Conservation (phyloP, 148 eudicot genomes). For the Heliosperma pusillum region DNA sequence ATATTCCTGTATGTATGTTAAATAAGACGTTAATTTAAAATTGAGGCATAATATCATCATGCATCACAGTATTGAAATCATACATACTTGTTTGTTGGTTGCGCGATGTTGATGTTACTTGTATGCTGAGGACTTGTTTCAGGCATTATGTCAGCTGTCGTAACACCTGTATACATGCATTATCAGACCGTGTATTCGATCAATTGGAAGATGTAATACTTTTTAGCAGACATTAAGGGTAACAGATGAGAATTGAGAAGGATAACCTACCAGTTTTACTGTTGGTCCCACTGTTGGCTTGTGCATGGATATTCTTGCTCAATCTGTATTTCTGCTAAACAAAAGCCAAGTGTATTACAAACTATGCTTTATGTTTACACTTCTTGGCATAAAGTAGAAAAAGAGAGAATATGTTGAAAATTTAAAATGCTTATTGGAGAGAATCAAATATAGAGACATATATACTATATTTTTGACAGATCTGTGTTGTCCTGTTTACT, state of each 20-base stretch:
- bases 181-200: slow-evolving; percentile 8
- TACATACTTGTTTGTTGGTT: slow-evolving; percentile 61
- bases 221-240: background rate
- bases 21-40: slow-evolving; percentile 13
- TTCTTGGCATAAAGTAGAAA: slow-evolving; percentile 3
- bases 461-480: background rate
- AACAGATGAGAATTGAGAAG: slow-evolving; percentile 13
- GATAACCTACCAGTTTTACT: slow-evolving; percentile 54
- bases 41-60: background rate
- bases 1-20: slow-evolving; percentile 46
- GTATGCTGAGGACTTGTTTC: slow-evolving; percentile 50
- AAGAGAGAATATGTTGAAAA: background rate
- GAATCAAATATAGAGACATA: background rate
- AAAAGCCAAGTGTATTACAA: slow-evolving; percentile 22
- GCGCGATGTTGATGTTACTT: slow-evolving; percentile 41
- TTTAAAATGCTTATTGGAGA: background rate
- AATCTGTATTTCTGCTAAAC: slow-evolving; percentile 80
- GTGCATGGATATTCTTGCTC: slow-evolving; percentile 78
- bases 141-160: slow-evolving; percentile 39
- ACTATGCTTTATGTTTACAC: slow-evolving; percentile 14
- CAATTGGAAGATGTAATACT: background rate
- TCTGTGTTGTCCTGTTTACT: background rate
- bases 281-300: slow-evolving; percentile 43
- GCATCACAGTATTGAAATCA: background rate
- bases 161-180: slow-evolving; percentile 32